phyloP scores from a whole-genome alignment of 2,329 filamentous ascomycete species.

The Botrytis tulipae region DNA sequence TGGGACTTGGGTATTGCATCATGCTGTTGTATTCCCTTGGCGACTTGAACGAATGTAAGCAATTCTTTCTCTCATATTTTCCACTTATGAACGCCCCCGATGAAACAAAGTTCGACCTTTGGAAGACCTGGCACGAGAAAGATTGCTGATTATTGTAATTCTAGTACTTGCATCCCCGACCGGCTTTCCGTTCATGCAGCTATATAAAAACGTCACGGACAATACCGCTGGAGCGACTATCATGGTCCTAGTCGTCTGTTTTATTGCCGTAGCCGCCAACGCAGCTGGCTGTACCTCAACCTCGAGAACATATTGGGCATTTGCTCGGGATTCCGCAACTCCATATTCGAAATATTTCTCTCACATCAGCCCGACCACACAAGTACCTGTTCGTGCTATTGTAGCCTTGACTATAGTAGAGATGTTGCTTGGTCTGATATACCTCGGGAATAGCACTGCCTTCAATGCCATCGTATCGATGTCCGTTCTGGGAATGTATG shows the following conservation, averaged over 20 bases:
- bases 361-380: conserved; percentile 35
- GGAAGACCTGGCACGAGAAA: not conserved
- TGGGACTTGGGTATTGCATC: conserved; percentile 45
- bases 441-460: conserved; percentile 47
- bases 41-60: conserved; percentile 36
- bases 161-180: conserved; percentile 43
- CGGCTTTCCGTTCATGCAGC: conserved; percentile 47
- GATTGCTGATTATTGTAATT: not conserved
- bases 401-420: conserved; percentile 45
- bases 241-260: conserved; percentile 7
- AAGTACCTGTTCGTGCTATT: conserved; percentile 44
- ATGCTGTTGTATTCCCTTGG: conserved; percentile 47
- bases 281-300: conserved; percentile 46
- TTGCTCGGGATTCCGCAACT: conserved; percentile 47
- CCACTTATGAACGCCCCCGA: not conserved
- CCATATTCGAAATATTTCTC: conserved; percentile 41
- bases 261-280: conserved; percentile 49
- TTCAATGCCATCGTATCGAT: conserved; percentile 49
- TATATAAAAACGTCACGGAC: conserved; percentile 45
- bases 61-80: not conserved
- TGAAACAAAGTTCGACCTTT: not conserved
- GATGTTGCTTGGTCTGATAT: conserved; percentile 47
- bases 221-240: conserved; percentile 10
- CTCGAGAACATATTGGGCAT: conserved; percentile 45
- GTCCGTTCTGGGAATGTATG: conserved; percentile 46